Conservation (phyloP, 2,329 filamentous ascomycete genomes). For the Lecanosticta acicola region DNA sequence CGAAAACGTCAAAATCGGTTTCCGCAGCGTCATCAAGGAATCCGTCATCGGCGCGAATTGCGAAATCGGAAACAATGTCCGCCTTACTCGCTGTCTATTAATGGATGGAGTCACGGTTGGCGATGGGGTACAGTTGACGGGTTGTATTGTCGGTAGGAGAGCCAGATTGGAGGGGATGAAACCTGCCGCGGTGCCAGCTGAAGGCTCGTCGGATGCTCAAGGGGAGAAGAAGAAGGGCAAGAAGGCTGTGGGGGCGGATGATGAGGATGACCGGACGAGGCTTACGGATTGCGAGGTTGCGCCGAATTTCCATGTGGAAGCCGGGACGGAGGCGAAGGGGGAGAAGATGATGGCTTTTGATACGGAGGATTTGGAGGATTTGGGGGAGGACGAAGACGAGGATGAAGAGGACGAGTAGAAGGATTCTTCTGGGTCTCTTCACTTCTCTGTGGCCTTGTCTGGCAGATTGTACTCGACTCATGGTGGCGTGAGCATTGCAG, state of each 20-base stretch:
- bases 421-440: too few species aligned
- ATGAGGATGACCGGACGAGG: conserved; percentile 42
- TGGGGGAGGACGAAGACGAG: conserved; percentile 26
- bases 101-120: conserved; percentile 90
- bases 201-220: conserved; percentile 9
- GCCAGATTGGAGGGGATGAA: conserved; percentile 68
- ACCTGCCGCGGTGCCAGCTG: conserved; percentile 10
- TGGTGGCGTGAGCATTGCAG: too few species aligned
- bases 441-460: too few species aligned
- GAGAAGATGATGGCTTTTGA: conserved; percentile 57
- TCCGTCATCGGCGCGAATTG: conserved; percentile 82
- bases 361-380: conserved; percentile 35
- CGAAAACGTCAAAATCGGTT: conserved; percentile 82
- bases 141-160: conserved; percentile 77
- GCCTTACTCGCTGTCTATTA: conserved; percentile 77
- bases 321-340: conserved; percentile 61
- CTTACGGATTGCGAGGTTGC: conserved; percentile 89
- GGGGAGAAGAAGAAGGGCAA: conserved; percentile 43
- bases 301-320: conserved; percentile 74
- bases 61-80: conserved; percentile 78
- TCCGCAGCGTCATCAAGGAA: conserved; percentile 89
- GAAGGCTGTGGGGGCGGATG: conserved; percentile 48
- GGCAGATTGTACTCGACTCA: too few species aligned
- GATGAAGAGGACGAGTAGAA: conserved; percentile 18
- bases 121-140: conserved; percentile 75